phyloP scores from a whole-genome alignment of 176 grass and related monocot genomes.

The Cymbopogon citratus region DNA sequence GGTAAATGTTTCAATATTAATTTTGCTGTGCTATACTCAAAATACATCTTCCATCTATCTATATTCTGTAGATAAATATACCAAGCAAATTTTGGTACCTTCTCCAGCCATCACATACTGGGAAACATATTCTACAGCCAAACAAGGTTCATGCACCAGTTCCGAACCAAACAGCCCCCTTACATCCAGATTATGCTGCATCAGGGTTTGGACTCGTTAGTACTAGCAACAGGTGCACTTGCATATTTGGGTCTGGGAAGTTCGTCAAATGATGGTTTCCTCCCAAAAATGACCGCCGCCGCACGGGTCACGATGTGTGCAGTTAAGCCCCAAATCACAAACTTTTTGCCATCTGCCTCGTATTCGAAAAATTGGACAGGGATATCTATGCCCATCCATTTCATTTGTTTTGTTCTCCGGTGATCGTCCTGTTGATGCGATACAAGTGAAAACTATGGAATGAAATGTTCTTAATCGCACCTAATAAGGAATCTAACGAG shows the following conservation, averaged over 20 bases:
- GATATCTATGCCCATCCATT: slow-evolving; percentile 61
- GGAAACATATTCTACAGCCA: not conserved
- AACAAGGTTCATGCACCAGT: not conserved
- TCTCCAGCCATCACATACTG: not conserved
- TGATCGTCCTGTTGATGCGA: slow-evolving; percentile 58
- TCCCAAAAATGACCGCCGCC: slow-evolving; percentile 59
- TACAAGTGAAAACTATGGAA: not conserved
- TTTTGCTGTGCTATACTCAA: not conserved
- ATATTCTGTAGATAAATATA: not conserved
- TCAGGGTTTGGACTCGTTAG: not conserved
- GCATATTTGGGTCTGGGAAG: slow-evolving; percentile 21
- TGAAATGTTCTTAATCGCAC: not conserved
- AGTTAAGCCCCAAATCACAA: slow-evolving; percentile 92
- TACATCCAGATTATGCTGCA: not conserved
- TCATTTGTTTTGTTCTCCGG: slow-evolving; percentile 39
- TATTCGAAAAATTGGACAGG: slow-evolving; percentile 76
- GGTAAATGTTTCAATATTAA: not conserved
- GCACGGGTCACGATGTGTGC: slow-evolving; percentile 77
- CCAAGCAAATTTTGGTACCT: not conserved
- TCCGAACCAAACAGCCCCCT: not conserved
- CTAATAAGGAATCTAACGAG: not conserved
- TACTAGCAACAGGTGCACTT: not conserved
- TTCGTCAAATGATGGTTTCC: slow-evolving; percentile 59
- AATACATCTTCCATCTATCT: not conserved
- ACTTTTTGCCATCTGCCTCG: slow-evolving; percentile 36